These are phyloP conservation scores for Colletotrichum tabaci DNA, from an alignment of 2,329 filamentous ascomycete species.

Conservation along the genomic window DNA sequence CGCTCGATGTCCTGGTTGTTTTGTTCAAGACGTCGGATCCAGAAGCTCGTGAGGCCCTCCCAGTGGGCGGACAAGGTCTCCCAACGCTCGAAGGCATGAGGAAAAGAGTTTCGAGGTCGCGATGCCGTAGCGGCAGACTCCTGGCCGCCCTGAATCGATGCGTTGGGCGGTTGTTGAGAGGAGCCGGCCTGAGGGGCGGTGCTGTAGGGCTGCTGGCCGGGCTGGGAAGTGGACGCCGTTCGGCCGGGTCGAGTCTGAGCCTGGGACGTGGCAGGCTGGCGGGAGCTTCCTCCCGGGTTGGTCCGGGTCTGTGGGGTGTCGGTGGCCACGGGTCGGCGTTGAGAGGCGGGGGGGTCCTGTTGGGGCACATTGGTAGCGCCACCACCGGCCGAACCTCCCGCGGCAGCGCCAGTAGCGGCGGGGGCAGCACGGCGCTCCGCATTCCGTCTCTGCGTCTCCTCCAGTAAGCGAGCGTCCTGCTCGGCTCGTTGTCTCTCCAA, in stretches of 20 bases:
- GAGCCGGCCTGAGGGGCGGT: conserved; percentile 47
- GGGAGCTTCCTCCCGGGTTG: conserved; percentile 46
- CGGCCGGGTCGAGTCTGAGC: conserved; percentile 44
- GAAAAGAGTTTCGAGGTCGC: conserved; percentile 80
- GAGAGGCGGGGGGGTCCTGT: conserved; percentile 38
- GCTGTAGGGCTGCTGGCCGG: conserved; percentile 46
- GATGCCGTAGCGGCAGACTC: conserved; percentile 50
- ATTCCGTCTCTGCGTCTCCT: conserved; percentile 70
- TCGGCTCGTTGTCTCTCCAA: conserved; percentile 72
- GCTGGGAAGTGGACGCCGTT: conserved; percentile 45
- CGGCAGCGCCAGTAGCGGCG: conserved; percentile 61
- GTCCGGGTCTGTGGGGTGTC: conserved; percentile 40
- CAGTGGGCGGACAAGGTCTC: conserved; percentile 97
- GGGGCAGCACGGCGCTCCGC: conserved; percentile 73
- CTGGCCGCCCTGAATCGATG: conserved; percentile 49
- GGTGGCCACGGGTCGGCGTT: conserved; percentile 40
- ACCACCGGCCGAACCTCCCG: conserved; percentile 35
- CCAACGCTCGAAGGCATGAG: conserved; percentile 98
- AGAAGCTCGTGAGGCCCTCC: conserved; percentile 97
- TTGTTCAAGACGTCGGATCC: conserved; percentile 93
- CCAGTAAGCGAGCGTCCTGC: conserved; percentile 67
- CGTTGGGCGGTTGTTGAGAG: conserved; percentile 34
- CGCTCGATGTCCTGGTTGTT: conserved; percentile 88
- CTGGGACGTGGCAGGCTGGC: conserved; percentile 44
- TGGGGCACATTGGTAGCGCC: conserved; percentile 39